phyloP scores from a whole-genome alignment of 2,329 filamentous ascomycete genomes.

The Proliferodiscus dingleyae region DNA sequence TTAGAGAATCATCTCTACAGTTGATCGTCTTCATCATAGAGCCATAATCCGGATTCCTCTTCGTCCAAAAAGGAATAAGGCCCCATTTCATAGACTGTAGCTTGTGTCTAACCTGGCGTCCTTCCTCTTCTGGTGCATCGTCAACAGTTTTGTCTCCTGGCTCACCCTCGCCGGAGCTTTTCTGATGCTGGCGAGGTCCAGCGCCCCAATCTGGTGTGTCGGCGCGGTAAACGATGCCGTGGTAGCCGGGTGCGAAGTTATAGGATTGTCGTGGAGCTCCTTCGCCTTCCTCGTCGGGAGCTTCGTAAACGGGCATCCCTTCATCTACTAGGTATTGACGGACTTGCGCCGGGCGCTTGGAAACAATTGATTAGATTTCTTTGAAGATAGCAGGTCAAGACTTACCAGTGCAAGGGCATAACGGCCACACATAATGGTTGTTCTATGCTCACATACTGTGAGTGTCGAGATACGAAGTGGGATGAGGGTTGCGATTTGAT shows the following conservation, averaged over 20 bases:
- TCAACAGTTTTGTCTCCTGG: conserved; percentile 17
- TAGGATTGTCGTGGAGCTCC: conserved; percentile 65
- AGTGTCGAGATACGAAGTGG: neutral
- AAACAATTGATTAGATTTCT: conserved; percentile 1
- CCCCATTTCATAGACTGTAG: conserved; percentile 96
- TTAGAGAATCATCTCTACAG: conserved; percentile 83
- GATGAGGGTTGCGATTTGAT: conserved; percentile 4
- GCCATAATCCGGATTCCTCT: conserved; percentile 70
- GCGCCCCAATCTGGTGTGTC: conserved; percentile 60
- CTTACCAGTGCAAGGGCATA: conserved; percentile 30
- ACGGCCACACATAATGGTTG: conserved; percentile 30
- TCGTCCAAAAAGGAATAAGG: conserved; percentile 89
- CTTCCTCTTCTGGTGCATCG: conserved; percentile 17
- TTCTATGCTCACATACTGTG: conserved; percentile 2
- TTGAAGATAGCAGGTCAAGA: neutral
- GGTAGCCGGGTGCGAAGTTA: conserved; percentile 87
- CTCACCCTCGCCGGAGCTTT: conserved; percentile 21
- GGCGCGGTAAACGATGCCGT: conserved; percentile 81
- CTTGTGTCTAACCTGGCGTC: conserved; percentile 57
- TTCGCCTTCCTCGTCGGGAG: conserved; percentile 62
- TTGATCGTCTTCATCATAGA: conserved; percentile 87
- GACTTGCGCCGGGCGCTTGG: conserved; percentile 70
- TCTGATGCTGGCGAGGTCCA: conserved; percentile 32
- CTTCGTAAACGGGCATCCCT: conserved; percentile 67
- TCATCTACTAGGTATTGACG: conserved; percentile 68